Base-by-base conservation (phyloP, 306 rosid species). In the Castanopsis chinensis region DNA sequence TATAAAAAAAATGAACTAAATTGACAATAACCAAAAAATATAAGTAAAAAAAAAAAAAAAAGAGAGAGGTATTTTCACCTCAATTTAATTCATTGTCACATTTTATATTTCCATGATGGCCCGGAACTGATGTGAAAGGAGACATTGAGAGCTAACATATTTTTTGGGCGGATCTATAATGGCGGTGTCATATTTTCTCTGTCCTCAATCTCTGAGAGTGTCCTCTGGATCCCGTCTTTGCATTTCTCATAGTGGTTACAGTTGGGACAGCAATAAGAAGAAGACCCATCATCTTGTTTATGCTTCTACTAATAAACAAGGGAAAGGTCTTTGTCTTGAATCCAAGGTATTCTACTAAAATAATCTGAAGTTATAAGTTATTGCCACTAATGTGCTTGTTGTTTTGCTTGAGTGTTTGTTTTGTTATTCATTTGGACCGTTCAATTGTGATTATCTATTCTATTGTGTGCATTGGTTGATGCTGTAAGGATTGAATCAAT, bases 181-280 rank as follows among this genome's bases (percentile, higher is more conserved):
- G 85, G 83, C 68, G 32, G 72, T 55, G 41, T 78, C 88, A 52
- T 69, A 77, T 27, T 73, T 64, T 32, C 80, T 78, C 1, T 60
- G 13, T 70, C 51, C 58, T 73, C 83, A 61, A 12, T 61, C 58
- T 7, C 21, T 64, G 63, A 81, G 68, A 54, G 56, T 78, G 6
- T 78, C 82, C 76, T 78, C 76, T 6, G 71, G 32, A 13, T 45
- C 20, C 14, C 55, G 67, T 18, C 65, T 81, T 37, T 81, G 80
- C 55, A 1, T 61, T 60, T 71, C 67, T 18, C n/a, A 54, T 35
- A 4, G 32, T 20, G 71, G 52, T 4, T 4, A 28, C 58, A 73
- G 57, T 58, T 15, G 75, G 68, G 45, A 3, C 19, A 71, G 3
- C 65, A 25, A 52, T 7, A 74, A 14, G 60, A 73, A 72, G 72